A percentile compares a stretch with the other conserved stretches of the same genome.
Evolutionary conservation across 164 flowering plant species (phyloP).

Genomic region (Protea cynaroides): DNA sequence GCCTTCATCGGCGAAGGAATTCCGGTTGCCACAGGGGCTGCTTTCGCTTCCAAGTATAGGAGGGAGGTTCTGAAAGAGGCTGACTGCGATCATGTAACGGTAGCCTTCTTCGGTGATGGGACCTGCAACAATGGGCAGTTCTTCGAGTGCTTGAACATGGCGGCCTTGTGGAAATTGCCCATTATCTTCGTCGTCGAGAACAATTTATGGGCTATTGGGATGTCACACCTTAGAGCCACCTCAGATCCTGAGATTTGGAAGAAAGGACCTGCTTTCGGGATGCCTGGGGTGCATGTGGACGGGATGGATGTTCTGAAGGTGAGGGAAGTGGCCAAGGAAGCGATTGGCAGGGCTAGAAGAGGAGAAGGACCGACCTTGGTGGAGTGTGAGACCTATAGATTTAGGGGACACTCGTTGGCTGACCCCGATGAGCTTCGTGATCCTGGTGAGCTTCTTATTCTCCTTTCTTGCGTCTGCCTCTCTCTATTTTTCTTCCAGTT

Average conservation of each 20-base stretch:
- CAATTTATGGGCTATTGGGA: conserved; percentile 99
- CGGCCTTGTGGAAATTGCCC: conserved; percentile 90
- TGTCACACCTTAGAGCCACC: conserved; percentile 92
- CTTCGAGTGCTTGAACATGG: conserved; percentile 98
- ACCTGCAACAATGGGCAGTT: conserved; percentile 93
- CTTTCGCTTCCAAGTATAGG: conserved; percentile 67
- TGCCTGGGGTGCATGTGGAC: conserved; percentile 96
- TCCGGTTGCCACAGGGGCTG: conserved; percentile 94
- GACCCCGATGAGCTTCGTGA: conserved; percentile 99
- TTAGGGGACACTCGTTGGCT: conserved; percentile 96
- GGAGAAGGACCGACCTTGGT: conserved; percentile 95
- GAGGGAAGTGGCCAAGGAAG: conserved; percentile 89
- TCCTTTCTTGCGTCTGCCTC: not conserved
- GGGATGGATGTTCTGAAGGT: conserved; percentile 99
- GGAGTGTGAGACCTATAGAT: conserved; percentile 93
- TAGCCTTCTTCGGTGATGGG: conserved; percentile 94
- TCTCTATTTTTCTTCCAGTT: conserved; percentile 1
- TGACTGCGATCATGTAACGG: conserved; percentile 65
- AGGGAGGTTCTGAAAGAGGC: conserved; percentile 73
- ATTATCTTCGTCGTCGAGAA: conserved; percentile 95
- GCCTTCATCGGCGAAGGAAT: conserved; percentile 96
- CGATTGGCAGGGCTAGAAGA: conserved; percentile 82
- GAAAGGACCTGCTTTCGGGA: conserved; percentile 86
- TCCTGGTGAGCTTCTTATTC: conserved; percentile 50
- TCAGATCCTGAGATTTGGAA: conserved; percentile 95